A percentile compares a stretch with the other conserved stretches of the same genome.
These are phyloP conservation scores for Akanthomyces dipterigenus DNA, from an alignment of 2,329 filamentous ascomycete genomes.

Conservation along the genomic window DNA sequence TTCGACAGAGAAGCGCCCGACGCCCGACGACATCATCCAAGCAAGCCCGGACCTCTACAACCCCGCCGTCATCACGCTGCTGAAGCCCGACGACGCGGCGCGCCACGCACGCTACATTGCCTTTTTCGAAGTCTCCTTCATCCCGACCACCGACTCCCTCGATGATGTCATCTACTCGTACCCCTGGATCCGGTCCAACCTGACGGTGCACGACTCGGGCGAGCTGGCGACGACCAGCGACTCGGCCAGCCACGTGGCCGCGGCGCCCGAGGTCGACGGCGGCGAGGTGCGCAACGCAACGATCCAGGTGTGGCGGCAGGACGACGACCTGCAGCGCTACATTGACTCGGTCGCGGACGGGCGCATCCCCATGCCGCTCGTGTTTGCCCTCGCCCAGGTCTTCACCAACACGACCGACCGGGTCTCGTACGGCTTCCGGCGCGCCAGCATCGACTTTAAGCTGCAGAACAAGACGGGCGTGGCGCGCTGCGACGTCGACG, in stretches of 20 bases:
- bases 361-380: neutral
- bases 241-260: neutral
- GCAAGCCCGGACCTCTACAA: neutral
- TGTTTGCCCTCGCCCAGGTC: neutral
- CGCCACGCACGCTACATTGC: neutral
- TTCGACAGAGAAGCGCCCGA: neutral
- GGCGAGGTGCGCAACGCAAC: conserved; percentile 8
- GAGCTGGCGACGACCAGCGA: neutral
- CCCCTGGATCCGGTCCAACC: neutral
- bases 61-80: neutral
- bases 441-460: conserved; percentile 9
- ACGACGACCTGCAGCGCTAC: neutral
- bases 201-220: neutral
- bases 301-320: conserved; percentile 3
- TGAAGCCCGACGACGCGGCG: neutral
- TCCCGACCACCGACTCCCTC: neutral
- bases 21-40: neutral
- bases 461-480: conserved; percentile 3
- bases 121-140: conserved; percentile 1
- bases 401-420: neutral
- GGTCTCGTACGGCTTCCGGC: neutral
- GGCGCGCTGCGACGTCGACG: neutral
- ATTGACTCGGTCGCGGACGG: neutral
- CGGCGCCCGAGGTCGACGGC: neutral
- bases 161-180: neutral